These are phyloP conservation scores for Flaveria ramosissima DNA, from an alignment of 129 eudicot genomes.

Conservation along the genomic window DNA sequence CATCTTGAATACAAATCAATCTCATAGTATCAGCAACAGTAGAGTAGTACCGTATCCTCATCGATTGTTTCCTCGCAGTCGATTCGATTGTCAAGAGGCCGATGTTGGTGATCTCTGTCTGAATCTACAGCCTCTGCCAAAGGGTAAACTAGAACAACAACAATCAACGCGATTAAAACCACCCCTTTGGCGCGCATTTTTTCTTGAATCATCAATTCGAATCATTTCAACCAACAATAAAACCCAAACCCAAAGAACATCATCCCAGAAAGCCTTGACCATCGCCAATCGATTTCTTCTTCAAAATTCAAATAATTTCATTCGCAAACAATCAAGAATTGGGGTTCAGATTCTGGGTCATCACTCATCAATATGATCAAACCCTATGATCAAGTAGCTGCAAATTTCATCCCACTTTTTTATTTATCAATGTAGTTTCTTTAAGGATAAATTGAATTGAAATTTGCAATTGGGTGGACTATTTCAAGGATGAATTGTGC, in stretches of 20 bases:
- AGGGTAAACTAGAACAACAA: constrained; percentile 44
- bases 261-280: constrained; percentile 30
- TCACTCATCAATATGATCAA: not conserved
- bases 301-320: constrained; percentile 15
- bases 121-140: constrained; percentile 40
- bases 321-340: constrained; percentile 14
- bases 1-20: constrained; percentile 11
- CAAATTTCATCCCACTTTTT: too few relatives aligned
- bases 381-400: constrained; percentile 4
- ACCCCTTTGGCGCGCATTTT: constrained; percentile 51
- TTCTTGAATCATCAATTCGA: constrained; percentile 42
- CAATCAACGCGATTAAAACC: constrained; percentile 34
- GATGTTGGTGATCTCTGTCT: constrained; percentile 38
- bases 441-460: not conserved
- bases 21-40: constrained; percentile 17
- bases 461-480: not conserved
- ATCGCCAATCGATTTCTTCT: constrained; percentile 30
- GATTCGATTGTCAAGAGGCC: constrained; percentile 37
- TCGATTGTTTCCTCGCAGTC: constrained; percentile 40
- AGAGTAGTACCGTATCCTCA: constrained; percentile 59
- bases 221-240: constrained; percentile 31
- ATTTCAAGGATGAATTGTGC: constrained; percentile 5
- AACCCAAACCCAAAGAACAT: constrained; percentile 10
- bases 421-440: constrained; percentile 8
- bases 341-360: not conserved